Base-by-base conservation (phyloP, 345 rosid species). In the Raphanus sativus region DNA sequence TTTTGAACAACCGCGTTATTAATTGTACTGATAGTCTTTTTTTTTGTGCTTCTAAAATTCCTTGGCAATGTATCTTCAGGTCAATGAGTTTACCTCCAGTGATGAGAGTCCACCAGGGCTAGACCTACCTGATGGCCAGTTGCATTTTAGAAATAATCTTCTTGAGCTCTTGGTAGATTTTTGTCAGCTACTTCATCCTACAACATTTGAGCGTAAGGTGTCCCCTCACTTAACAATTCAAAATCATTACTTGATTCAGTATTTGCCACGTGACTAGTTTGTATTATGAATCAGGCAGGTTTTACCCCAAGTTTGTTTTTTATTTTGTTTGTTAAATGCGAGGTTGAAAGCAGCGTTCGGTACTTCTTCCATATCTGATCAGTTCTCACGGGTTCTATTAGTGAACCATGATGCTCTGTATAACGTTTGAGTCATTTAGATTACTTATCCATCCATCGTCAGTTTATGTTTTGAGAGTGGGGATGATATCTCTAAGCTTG, bases 111-210 rank as follows among this genome's bases (percentile, higher is more conserved):
- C 21, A 21, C 21, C 81, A 75, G 82, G 74, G 25, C 78, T 84
- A 71, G 94, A 90, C 33, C 84, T 94, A 74, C 97, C 97, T 28
- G 98, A 94, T 78, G 91, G 92, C 66, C 96, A 91, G 62, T 82
- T 83, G 70, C 94, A 89, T 67, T 94, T 88, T 69, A 85, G 98
- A 84, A 87, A 81, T 86, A 90, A 94, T 85, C 96, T 94, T 74
- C 86, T 86, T 62, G 98, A 94, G 81, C 90, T 90, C 78, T 77
- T 91, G 85, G 96, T 88, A 76, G 98, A 94, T 85, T 86, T 90
- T 55, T 94, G 98, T 67, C 98, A 94, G 75, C 87, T 94, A 69
- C 80, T 90, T 76, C 87, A 80, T 75, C 88, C 97, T 62, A 71
- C 83, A 17, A 76, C 83, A 69, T 90, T 88, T 84, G 65, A 87